phyloP scores from a whole-genome alignment of 2,329 filamentous ascomycete genomes.

The Ceratocystis alfenasii region DNA sequence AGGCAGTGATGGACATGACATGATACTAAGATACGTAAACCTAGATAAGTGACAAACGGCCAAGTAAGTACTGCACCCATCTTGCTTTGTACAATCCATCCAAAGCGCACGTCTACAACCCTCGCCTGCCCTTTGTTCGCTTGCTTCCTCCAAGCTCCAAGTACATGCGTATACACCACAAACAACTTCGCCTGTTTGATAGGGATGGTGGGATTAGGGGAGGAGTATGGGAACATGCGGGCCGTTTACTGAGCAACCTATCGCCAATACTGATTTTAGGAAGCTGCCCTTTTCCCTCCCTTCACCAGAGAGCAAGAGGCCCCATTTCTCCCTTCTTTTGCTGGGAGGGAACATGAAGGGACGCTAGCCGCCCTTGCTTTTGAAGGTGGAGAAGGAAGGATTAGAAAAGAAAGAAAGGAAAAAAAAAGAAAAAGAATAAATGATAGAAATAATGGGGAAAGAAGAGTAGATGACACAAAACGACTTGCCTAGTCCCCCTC shows the following conservation, averaged over 20 bases:
- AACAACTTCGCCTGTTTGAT: neutral
- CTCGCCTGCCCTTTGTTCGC: no score
- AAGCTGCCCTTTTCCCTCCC: slow-evolving; percentile 2
- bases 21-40: neutral
- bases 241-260: neutral
- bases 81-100: no score
- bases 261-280: neutral
- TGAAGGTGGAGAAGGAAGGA: neutral
- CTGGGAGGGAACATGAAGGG: no score
- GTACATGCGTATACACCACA: neutral
- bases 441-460: neutral
- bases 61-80: no score
- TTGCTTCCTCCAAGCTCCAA: no score
- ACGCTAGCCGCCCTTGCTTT: neutral
- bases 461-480: neutral
- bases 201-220: neutral
- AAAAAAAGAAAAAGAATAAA: neutral
- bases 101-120: no score
- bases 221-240: neutral
- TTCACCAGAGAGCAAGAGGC: neutral
- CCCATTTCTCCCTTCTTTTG: neutral
- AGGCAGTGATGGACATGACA: neutral
- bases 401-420: neutral
- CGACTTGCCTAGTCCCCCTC: no score
- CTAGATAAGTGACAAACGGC: neutral